These are phyloP conservation scores for Fonsecaea pugnacius DNA, from an alignment of 2,329 filamentous ascomycete species.

Conservation along the genomic window DNA sequence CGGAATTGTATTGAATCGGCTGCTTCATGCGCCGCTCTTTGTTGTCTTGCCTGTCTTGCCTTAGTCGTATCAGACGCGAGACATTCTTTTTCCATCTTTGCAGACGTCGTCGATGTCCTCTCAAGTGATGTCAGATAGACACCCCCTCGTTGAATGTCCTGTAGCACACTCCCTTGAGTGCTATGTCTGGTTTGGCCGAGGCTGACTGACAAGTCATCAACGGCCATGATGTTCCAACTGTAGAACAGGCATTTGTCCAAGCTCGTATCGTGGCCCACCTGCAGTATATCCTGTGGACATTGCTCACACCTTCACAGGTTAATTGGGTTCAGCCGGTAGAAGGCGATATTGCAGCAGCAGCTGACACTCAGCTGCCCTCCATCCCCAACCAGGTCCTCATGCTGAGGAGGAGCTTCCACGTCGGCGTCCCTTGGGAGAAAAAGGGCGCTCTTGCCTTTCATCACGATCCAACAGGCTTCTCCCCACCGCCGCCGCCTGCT, in stretches of 20 bases:
- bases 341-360: neutral
- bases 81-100: neutral
- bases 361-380: neutral
- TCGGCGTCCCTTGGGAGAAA: neutral
- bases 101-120: neutral
- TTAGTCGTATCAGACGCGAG: neutral
- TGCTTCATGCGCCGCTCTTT: neutral
- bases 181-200: neutral
- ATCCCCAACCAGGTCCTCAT: too few species aligned
- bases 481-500: neutral
- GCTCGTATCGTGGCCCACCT: neutral
- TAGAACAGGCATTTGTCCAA: neutral
- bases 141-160: neutral
- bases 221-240: neutral
- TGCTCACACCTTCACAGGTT: neutral
- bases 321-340: neutral
- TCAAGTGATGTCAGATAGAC: neutral
- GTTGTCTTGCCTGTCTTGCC: neutral
- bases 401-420: neutral
- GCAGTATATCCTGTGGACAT: neutral
- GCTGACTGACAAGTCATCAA: neutral
- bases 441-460: neutral
- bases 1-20: neutral
- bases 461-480: constrained; percentile 1
- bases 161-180: neutral